Evolutionary conservation across 768 basidiomycete species (phyloP).

Genomic region (Rhizopogon sp.): DNA sequence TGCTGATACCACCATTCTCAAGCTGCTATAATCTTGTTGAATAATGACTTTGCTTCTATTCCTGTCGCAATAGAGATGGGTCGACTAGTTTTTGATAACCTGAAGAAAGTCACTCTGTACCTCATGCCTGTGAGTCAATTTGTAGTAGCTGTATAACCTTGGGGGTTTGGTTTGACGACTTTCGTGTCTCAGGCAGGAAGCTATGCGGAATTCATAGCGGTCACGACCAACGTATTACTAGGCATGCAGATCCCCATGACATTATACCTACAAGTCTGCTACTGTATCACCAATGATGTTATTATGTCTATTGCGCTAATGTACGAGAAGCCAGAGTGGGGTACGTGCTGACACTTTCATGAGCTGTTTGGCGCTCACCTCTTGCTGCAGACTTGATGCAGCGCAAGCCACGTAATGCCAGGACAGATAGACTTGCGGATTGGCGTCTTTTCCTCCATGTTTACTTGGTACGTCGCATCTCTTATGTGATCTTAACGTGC

Average conservation of each 20-base stretch:
- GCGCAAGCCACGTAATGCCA: slow-evolving; percentile 37
- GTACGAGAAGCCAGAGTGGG: slow-evolving; percentile 39
- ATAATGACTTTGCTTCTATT: slow-evolving; percentile 49
- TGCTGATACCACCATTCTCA: not conserved
- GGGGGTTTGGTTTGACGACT: not conserved
- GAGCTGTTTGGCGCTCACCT: not conserved
- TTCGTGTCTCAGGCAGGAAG: slow-evolving; percentile 30
- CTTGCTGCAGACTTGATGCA: slow-evolving; percentile 28
- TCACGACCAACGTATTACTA: slow-evolving; percentile 44
- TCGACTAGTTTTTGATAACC: slow-evolving; percentile 45
- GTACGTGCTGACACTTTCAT: slow-evolving; percentile 6
- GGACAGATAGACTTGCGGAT: slow-evolving; percentile 43
- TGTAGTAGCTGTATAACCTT: not conserved
- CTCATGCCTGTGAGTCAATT: slow-evolving; percentile 24
- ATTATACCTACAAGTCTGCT: slow-evolving; percentile 42
- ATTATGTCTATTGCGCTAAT: slow-evolving; percentile 37
- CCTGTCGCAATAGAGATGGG: slow-evolving; percentile 46
- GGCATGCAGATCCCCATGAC: slow-evolving; percentile 49
- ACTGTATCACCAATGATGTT: slow-evolving; percentile 41
- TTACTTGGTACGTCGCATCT: slow-evolving; percentile 31
- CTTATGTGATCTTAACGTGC: slow-evolving; percentile 1
- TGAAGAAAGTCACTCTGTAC: slow-evolving; percentile 37
- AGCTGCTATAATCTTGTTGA: slow-evolving; percentile 38
- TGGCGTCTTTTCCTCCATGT: slow-evolving; percentile 45
- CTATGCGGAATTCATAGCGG: slow-evolving; percentile 48